Percentiles rank a stretch among this genome's conserved stretches.
Evolutionary conservation across 345 rosid species (phyloP).

Genomic region (Carallia brachiata): DNA sequence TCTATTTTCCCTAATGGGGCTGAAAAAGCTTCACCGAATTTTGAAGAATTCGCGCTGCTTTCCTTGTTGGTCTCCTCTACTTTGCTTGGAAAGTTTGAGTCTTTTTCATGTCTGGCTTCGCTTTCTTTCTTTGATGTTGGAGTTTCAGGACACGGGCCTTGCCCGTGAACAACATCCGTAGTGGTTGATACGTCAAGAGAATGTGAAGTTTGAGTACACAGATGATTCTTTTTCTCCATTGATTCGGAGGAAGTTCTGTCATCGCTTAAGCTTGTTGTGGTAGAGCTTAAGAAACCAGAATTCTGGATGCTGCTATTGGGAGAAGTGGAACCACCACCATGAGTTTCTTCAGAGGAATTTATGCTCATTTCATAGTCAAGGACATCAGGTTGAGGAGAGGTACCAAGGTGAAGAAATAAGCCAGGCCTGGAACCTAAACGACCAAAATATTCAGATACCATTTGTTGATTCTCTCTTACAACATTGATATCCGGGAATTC

Average conservation of each 20-base stretch:
- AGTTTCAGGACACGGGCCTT: slow-evolving; percentile 46
- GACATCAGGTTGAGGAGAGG: slow-evolving; percentile 34
- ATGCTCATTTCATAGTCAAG: slow-evolving; percentile 53
- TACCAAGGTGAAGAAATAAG: slow-evolving; percentile 70
- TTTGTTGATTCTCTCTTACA: slow-evolving; percentile 65
- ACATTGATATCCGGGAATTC: slow-evolving; percentile 81
- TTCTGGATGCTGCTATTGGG: slow-evolving; percentile 39
- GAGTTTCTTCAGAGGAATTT: slow-evolving; percentile 43
- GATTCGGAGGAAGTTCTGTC: slow-evolving; percentile 66
- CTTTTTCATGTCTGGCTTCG: slow-evolving; percentile 29
- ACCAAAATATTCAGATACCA: slow-evolving; percentile 73
- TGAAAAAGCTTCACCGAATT: slow-evolving; percentile 37
- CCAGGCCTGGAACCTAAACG: slow-evolving; percentile 39
- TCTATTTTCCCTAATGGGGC: slow-evolving; percentile 47
- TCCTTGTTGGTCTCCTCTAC: slow-evolving; percentile 27
- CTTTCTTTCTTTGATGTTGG: slow-evolving; percentile 52
- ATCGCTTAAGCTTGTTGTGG: slow-evolving; percentile 73
- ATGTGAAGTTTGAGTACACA: slow-evolving; percentile 22
- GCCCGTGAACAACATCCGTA: slow-evolving; percentile 29
- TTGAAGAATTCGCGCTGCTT: slow-evolving; percentile 13
- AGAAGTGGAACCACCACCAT: slow-evolving; percentile 29
- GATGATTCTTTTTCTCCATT: slow-evolving; percentile 39
- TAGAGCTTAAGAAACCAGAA: slow-evolving; percentile 60
- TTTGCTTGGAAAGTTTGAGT: slow-evolving; percentile 24
- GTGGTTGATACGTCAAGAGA: slow-evolving; percentile 25